These are phyloP conservation scores for Trypanosomatidae sp. DNA, from an alignment of 208 protist genomes.

Conservation along the genomic window DNA sequence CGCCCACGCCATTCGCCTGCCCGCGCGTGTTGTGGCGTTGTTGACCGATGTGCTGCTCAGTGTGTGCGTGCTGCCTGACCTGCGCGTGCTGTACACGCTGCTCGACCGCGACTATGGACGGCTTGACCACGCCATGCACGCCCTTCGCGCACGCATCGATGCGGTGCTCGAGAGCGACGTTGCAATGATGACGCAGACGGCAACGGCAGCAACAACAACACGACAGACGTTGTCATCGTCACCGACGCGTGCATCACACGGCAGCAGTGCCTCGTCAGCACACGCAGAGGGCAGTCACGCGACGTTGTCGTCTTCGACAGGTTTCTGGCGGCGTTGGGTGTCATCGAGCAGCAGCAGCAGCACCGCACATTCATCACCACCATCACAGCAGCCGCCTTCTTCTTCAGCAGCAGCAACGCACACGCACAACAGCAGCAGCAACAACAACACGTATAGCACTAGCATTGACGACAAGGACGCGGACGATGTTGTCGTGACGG, in stretches of 20 bases:
- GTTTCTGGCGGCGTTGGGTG: not conserved
- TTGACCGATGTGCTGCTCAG: conserved; percentile 28
- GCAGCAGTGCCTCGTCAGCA: not conserved
- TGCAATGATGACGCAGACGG: no score
- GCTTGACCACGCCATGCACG: conserved; percentile 19
- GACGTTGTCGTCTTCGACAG: no score
- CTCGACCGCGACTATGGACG: conserved; percentile 32
- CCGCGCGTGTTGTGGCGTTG: conserved; percentile 19
- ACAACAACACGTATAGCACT: no score
- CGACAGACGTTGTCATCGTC: no score
- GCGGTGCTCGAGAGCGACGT: conserved; percentile 13
- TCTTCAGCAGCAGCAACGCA: no score
- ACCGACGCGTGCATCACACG: not conserved
- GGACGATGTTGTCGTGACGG: no score
- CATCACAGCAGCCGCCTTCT: no score
- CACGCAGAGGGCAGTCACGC: no score
- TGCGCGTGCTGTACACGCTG: conserved; percentile 57
- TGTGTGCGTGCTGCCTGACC: conserved; percentile 41
- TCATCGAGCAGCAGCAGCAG: not conserved
- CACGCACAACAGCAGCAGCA: no score
- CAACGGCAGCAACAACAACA: no score
- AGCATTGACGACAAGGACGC: not conserved
- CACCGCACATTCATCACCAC: no score
- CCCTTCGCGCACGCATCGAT: conserved; percentile 16
- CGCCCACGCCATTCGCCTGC: conserved; percentile 13